Evolutionary conservation across 495 filamentous ascomycete genomes (phyloP), one percentile per base, ranked within the genome.

Genomic region (Penicillium soppii): DNA sequence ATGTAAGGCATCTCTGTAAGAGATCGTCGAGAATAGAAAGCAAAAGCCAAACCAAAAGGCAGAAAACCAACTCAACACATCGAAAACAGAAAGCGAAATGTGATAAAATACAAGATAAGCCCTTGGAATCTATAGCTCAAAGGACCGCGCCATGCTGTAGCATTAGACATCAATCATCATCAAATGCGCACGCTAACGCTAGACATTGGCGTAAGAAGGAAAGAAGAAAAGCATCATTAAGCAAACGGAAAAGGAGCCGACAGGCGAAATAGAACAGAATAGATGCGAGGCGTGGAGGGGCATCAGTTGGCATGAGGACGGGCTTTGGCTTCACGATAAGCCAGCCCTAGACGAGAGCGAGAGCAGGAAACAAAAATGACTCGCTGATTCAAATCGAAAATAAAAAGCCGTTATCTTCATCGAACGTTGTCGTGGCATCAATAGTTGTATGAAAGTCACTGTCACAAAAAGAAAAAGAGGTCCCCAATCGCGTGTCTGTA

Each of bases 371-470:
- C 12, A 23, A 22, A 29, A 25, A 41, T 6, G 26, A 19, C 36
- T 40, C 36, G 47, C 47, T 49, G 39, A 36, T 36, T 49, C 17
- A 39, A 32, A 40, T 27, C 30, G 22, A 47, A 47, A n/a, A 46
- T 36, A 35, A 41, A 47, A 48, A 39, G 47, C 53, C 39, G 30
- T 49, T 53, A 44, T 61, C 58, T 61, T 65, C 54, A 52, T 61
- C 47, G 61, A 61, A 45, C 45, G 43, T 64, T 56, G 50, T 62
- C 47, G 44, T 50, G 50, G 52, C 50, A 53, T 59, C 50, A 37
- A 37, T 37, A 15, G 21, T 16, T 46, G 1, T 46, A 46, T 47
- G 44, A 51, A 42, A 36, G 43, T 38, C 22, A 49, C 26, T 26
- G 44, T 21, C 23, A 20, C 32, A 40, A 23, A 47, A 32, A 27